Conservation (phyloP, 495 filamentous ascomycete genomes). For the Venustampulla echinocandica region DNA sequence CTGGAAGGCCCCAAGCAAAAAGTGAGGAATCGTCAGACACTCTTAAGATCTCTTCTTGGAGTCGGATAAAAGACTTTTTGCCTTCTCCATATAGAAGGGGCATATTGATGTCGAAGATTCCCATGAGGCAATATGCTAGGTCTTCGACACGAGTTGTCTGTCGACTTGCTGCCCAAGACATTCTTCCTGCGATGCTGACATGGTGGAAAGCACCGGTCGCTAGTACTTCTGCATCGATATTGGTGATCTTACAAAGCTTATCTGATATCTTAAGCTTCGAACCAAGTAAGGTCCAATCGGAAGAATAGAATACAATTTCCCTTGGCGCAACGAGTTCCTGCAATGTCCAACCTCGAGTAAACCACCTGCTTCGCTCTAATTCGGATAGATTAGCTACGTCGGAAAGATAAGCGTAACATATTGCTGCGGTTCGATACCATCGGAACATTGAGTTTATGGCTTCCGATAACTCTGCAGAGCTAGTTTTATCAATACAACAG, state of each 20-base stretch:
- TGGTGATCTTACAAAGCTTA: conserved; percentile 15
- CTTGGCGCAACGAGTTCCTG: conserved; percentile 20
- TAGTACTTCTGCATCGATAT: conserved; percentile 20
- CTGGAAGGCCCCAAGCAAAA: conserved; percentile 28
- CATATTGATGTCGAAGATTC: conserved; percentile 29
- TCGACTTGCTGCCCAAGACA: conserved; percentile 26
- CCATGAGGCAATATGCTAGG: conserved; percentile 25
- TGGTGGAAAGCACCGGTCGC: not conserved
- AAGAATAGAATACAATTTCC: not conserved
- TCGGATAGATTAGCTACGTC: not conserved
- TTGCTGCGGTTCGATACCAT: conserved; percentile 25
- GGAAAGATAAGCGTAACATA: conserved; percentile 10
- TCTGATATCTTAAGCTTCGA: not conserved
- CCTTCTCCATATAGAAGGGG: conserved; percentile 29
- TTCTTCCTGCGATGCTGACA: conserved; percentile 17
- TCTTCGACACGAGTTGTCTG: conserved; percentile 23
- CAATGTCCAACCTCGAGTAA: conserved; percentile 36
- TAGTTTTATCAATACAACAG: conserved; percentile 16
- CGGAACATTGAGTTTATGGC: conserved; percentile 27
- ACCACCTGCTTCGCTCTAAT: conserved; percentile 26
- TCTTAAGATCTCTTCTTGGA: conserved; percentile 27
- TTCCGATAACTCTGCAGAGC: conserved; percentile 26
- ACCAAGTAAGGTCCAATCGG: not conserved
- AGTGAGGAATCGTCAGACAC: conserved; percentile 25
- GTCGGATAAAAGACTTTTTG: conserved; percentile 19